Base-by-base conservation (phyloP, 1,139 yeast species). In the Blastobotrys indianensis region DNA sequence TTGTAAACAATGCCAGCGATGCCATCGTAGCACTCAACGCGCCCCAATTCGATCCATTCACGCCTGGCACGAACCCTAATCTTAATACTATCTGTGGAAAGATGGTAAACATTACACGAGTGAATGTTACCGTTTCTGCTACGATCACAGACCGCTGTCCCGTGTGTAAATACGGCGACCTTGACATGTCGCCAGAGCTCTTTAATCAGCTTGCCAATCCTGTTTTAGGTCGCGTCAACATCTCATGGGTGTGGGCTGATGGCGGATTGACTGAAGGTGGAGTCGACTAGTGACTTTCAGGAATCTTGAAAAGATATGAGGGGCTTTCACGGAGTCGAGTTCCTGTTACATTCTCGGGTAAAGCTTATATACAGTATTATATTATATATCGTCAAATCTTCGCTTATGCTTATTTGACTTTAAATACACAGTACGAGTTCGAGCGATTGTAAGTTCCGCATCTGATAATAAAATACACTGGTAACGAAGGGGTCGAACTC, bases 101-200 rank as follows among this genome's bases (percentile, higher is more conserved):
- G 60, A 54, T 61, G 52, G 75, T 76, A 54, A 67, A 64, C 46
- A 71, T 76, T 41, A 50, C 53, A 54, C 70, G 73, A 56, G 59
- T 59, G 44, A 74, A 73, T 44, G 73, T 72, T 54, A 59, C 73
- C 10, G 77, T 76, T 49, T 63, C 61, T 33, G 82, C 76, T 49
- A 72, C 69, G 42, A 77, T 77, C 51, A 75, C 71, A 42, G 82
- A 77, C 60, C 67, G 74, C 49, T 77, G 82, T 61, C 76, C 66
- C 34, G 77, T 75, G 17, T 77, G 82, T 57, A 53, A 61, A 34
- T 63, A 64, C 37, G 64, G 70, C 47, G 75, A 72, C 53, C 64
- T 77, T 40, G 82, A 77, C 58, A 67, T 77, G 50, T 73, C 79
- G 7, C 79, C 80, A 11, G 61, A 76, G 37, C 82, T 81, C 2